These are phyloP conservation scores for Stipa capillata DNA, from an alignment of 176 grass and related monocot species.

Conservation along the genomic window DNA sequence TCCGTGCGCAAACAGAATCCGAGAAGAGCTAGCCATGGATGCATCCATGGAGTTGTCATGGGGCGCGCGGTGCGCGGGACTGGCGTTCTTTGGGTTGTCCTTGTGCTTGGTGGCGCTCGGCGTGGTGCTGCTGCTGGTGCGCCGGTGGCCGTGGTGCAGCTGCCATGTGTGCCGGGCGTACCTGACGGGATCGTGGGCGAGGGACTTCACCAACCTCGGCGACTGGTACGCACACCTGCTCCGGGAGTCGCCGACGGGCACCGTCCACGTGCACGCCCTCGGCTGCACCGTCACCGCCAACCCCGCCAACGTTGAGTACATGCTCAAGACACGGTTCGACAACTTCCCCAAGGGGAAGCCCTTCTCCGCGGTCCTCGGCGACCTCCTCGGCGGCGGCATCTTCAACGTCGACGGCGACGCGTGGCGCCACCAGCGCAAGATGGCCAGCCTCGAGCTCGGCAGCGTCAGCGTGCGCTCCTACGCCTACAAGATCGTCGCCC, in stretches of 20 bases:
- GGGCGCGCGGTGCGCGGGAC: background rate
- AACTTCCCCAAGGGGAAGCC: conserved; percentile 73
- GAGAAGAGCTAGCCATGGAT: background rate
- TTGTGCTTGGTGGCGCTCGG: conserved; percentile 15
- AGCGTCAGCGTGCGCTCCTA: conserved; percentile 52
- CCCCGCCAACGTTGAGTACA: conserved; percentile 69
- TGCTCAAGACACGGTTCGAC: conserved; percentile 60
- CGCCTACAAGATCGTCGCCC: conserved; percentile 42
- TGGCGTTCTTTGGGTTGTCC: conserved; percentile 16
- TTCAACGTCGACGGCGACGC: conserved; percentile 70
- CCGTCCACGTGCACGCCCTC: conserved; percentile 54
- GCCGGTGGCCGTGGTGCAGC: conserved; percentile 38
- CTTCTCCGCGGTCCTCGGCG: conserved; percentile 50
- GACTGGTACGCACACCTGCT: conserved; percentile 77
- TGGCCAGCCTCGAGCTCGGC: conserved; percentile 75
- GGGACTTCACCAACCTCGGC: conserved; percentile 58
- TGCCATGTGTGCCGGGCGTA: conserved; percentile 57
- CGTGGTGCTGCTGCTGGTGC: conserved; percentile 6
- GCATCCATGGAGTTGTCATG: background rate
- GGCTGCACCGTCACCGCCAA: conserved; percentile 60
- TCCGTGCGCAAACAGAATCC: accelerated
- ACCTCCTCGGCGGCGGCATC: conserved; percentile 80
- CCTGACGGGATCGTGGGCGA: conserved; percentile 46
- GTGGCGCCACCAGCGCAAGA: conserved; percentile 71
- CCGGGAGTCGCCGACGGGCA: conserved; percentile 39